Evolutionary conservation across 2,329 filamentous ascomycete genomes (phyloP), one percentile per base, ranked within the genome.

Genomic region (Colletotrichum lini): DNA sequence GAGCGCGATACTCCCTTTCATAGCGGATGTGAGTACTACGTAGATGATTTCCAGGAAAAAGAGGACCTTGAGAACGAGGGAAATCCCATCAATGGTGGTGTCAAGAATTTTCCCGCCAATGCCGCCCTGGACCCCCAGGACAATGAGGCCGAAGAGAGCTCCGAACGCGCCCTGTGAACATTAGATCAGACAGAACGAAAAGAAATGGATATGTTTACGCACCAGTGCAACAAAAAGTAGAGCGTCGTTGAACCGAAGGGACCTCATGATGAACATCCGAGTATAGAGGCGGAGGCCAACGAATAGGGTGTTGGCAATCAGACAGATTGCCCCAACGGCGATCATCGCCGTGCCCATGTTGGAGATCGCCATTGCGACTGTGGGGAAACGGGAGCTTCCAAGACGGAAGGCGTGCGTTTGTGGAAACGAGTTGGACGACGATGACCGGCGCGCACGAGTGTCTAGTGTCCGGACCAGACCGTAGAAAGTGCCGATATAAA

Each of bases 31-130:
- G 30, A 70, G 67, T 4, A 70, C 67, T 1, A 70, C 67, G 16
- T 70, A 70, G 4, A 70, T 70, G 21, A 70, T 70, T 38, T 70
- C 67, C 9, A 70, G 42, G 44, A 70, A 70, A 35, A 70, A 70
- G 2, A 70, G 26, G 3, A 35, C 63, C 40, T 70, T 70, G 30
- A 70, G 67, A 2, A 42, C 21, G 2, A 4, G 38, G 2, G 44
- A 12, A 7, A 66, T 38, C 8, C 67, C 67, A 16, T 47, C 13
- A n/a, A 66, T 49, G 9, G 30, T 56, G 2, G 63, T 23, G 10
- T 60, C 15, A 21, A 40, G 12, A 9, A 60, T 21, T 15, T 40
- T 18, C 1, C 67, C 67, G 10, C 67, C 67, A 2, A 70, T 70
- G 30, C 67, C 67, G 9, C 67, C 67, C 18, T 60, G 40, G 21